Evolutionary conservation across 345 rosid species (phyloP).

Genomic region (Angophora floribunda): DNA sequence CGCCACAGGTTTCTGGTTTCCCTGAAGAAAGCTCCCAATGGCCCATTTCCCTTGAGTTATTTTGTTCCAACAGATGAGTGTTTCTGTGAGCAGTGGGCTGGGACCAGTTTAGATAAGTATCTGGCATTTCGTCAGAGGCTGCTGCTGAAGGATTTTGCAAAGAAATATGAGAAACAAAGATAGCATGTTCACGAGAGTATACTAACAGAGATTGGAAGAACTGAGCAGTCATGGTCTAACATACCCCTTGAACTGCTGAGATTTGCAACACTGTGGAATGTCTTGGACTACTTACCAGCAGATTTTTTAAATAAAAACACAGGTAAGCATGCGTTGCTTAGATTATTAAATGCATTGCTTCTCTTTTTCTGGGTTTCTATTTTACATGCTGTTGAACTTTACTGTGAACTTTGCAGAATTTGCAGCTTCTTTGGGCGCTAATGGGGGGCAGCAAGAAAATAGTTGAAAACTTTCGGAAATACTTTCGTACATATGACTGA

Average conservation of each 20-base stretch:
- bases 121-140: conserved; percentile 73
- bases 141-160: conserved; percentile 58
- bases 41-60: conserved; percentile 90
- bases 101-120: conserved; percentile 73
- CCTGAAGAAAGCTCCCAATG: conserved; percentile 86
- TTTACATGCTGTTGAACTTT: not conserved
- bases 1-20: conserved; percentile 84
- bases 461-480: not conserved
- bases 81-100: conserved; percentile 89
- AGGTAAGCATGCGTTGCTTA: not conserved
- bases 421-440: not conserved
- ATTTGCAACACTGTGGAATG: not conserved
- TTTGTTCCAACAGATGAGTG: conserved; percentile 76
- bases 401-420: not conserved
- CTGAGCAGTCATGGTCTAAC: not conserved
- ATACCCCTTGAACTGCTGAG: not conserved
- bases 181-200: not conserved
- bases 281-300: not conserved
- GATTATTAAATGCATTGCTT: not conserved
- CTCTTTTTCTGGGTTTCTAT: not conserved
- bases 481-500: not conserved
- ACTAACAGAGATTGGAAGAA: not conserved
- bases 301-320: not conserved
- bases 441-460: not conserved
- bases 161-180: conserved; percentile 49